A percentile compares a stretch with the other conserved stretches of the same genome.
phyloP scores from a whole-genome alignment of 169 alveolate genomes.

The Babesia divergens region DNA sequence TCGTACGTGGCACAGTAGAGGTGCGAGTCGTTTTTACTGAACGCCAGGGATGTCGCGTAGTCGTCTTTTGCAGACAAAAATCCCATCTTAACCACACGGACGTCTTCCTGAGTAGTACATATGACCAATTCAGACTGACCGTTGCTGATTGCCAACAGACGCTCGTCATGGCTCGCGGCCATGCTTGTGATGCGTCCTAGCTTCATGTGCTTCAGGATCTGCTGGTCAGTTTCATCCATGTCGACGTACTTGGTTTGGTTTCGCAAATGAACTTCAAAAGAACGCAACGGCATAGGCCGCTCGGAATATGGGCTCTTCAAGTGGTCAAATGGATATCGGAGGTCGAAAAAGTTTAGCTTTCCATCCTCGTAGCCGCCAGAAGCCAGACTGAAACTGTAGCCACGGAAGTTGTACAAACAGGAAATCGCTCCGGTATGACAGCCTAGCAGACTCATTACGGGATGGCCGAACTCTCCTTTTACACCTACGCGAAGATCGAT shows the following conservation, averaged over 20 bases:
- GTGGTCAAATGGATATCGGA: constrained; percentile 36
- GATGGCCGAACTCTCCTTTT: constrained; percentile 39
- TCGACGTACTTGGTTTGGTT: constrained; percentile 27
- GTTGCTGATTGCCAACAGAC: constrained; percentile 3
- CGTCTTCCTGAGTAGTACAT: constrained; percentile 22
- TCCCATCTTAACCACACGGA: constrained; percentile 25
- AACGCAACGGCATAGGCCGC: constrained; percentile 14
- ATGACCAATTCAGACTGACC: constrained; percentile 24
- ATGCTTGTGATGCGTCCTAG: constrained; percentile 19
- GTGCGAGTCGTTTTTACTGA: background rate
- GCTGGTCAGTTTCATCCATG: constrained; percentile 37
- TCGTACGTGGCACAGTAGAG: constrained; percentile 25
- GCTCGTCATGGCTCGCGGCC: constrained; percentile 35
- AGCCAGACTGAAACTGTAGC: constrained; percentile 16
- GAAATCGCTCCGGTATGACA: constrained; percentile 29
- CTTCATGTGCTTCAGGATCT: constrained; percentile 40
- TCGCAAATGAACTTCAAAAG: constrained; percentile 21
- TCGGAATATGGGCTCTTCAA: constrained; percentile 11
- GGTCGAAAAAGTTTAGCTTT: constrained; percentile 20
- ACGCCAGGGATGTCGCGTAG: constrained; percentile 12
- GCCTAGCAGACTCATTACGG: constrained; percentile 10
- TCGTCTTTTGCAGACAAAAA: constrained; percentile 27
- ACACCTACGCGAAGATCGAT: constrained; percentile 26
- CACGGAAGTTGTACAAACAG: constrained; percentile 32
- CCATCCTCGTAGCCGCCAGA: constrained; percentile 52